Base-by-base conservation (phyloP, 176 grass and related monocot genomes). In the Carex scoparia region DNA sequence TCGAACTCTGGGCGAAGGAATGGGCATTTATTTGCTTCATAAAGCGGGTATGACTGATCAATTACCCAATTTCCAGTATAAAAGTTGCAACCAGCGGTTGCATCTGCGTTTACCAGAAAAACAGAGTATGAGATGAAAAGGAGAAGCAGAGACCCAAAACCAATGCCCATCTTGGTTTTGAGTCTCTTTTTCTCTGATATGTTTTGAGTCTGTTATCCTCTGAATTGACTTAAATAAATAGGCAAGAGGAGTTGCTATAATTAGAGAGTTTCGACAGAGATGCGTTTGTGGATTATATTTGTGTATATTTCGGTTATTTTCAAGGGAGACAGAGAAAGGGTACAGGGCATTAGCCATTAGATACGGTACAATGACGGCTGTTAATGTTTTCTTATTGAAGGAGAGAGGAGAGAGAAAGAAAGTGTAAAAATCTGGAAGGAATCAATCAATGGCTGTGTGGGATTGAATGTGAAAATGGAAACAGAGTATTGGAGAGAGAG, bases 1-100 rank as follows among this genome's bases (percentile, higher is more conserved):
- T 92, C 84, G 88, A 94, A 99, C 90, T 99, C 97, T 57, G 85
- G 54, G 5, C 91, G 93, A 84, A 96, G 67, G 81, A 99, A 96
- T 14, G 97, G 93, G 79, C 97, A 99, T 8, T 15, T 60, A 44
- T 88, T 69, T 11, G 97, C 86, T 83, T 94, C 87, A 72, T 99
- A 99, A 2, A 94, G 87, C 38, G 93, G 97, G 86, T 94, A 99
- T 8, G 91, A 86, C 57, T 57, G 87, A 92, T 99, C 93, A 53
- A 30, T 40, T 54, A 95, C 91, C 97, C 97, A 99, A 32, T 63
- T 60, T 61, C 97, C 90, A 23, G 73, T 30, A 86, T 87, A 99
- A 38, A 85, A 40, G 86, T 89, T 72, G 85, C 97, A 99, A 3
- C 55, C 15, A 32, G 40, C 14, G 35, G 46, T 14, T 46, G 85